phyloP scores from a whole-genome alignment of 441 rosid species.

The Gossypium lobatum region DNA sequence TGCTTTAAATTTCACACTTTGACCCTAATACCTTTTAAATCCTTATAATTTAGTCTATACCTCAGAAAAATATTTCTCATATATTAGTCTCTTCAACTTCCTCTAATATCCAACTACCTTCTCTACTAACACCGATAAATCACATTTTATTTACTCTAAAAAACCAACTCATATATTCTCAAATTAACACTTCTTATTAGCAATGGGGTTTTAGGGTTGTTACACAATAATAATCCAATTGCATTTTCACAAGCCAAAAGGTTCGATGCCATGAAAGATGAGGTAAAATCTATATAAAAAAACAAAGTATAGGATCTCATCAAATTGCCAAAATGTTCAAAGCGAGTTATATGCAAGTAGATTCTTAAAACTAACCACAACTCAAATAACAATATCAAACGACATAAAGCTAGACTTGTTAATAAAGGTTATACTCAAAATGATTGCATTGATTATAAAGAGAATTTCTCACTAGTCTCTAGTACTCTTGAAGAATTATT shows the following conservation, averaged over 20 bases:
- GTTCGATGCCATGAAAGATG: background rate
- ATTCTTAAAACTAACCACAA: background rate
- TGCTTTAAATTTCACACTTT: too few relatives aligned
- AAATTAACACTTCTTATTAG: background rate
- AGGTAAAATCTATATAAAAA: background rate
- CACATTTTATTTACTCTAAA: background rate
- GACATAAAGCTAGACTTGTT: background rate
- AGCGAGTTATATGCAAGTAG: background rate
- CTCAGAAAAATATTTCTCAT: background rate
- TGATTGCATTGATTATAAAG: background rate
- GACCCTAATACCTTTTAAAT: background rate
- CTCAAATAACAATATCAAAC: background rate
- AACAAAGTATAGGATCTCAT: background rate
- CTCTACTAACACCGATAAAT: background rate
- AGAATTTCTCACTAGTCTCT: background rate
- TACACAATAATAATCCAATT: background rate
- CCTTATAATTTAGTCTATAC: background rate
- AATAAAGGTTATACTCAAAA: background rate
- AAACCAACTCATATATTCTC: background rate
- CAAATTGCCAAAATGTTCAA: background rate
- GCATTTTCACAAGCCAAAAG: background rate
- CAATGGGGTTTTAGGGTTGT: background rate
- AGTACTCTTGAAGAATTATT: background rate
- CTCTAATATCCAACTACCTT: background rate
- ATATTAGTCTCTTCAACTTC: background rate